Percentiles rank a stretch among this genome's conserved stretches.
These are phyloP conservation scores for Tetrapisispora fleetii DNA, from an alignment of 805 yeast genomes.

Conservation along the genomic window DNA sequence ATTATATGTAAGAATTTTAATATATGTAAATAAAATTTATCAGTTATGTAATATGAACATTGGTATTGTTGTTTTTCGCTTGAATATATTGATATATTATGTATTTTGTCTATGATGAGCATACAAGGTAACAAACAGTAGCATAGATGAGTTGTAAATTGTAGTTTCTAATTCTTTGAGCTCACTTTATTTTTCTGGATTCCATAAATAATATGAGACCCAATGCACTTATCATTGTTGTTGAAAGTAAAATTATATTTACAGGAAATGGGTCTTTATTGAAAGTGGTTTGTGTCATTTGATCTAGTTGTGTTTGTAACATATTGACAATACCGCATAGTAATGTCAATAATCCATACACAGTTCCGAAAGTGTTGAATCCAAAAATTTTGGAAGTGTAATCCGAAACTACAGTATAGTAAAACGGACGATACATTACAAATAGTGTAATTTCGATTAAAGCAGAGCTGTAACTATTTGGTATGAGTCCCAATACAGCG, in stretches of 20 bases:
- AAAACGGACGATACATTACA: conserved; percentile 83
- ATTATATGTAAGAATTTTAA: too few relatives aligned
- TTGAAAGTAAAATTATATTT: conserved; percentile 43
- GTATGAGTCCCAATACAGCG: conserved; percentile 62
- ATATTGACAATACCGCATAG: conserved; percentile 75
- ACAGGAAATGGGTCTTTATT: conserved; percentile 73
- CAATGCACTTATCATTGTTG: conserved; percentile 36
- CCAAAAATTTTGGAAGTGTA: conserved; percentile 91
- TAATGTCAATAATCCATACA: conserved; percentile 79
- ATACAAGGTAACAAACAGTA: too few relatives aligned
- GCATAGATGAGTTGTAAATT: too few relatives aligned
- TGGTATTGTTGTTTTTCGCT: too few relatives aligned
- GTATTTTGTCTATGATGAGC: background rate
- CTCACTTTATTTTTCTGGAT: background rate
- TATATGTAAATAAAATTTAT: too few relatives aligned
- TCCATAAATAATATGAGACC: conserved; percentile 5
- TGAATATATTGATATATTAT: background rate
- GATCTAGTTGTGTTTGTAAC: conserved; percentile 60
- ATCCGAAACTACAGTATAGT: conserved; percentile 87
- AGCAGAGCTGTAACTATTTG: conserved; percentile 37
- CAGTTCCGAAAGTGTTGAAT: conserved; percentile 80
- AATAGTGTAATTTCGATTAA: conserved; percentile 58
- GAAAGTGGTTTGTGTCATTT: conserved; percentile 56
- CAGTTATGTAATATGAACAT: too few relatives aligned
- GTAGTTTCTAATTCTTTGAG: background rate